Conservation (phyloP, 2,329 filamentous ascomycete genomes). For the Fusarium nygamai region DNA sequence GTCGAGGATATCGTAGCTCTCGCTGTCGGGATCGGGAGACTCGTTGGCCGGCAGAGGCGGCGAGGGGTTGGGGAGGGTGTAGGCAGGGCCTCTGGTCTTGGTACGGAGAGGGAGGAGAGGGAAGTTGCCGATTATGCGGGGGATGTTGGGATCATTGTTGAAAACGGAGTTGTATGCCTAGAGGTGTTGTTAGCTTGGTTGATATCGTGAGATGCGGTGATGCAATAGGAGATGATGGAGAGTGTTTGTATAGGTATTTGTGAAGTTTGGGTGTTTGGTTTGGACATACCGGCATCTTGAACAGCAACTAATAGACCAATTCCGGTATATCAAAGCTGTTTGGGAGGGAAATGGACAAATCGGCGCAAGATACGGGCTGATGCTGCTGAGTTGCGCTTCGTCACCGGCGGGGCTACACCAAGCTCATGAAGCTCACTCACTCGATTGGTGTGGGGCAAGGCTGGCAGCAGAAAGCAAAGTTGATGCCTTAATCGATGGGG, state of each 20-base stretch:
- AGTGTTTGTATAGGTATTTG: neutral
- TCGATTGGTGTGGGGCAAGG: conserved; percentile 46
- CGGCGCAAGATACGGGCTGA: conserved; percentile 35
- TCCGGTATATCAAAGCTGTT: conserved; percentile 38
- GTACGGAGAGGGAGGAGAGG: conserved; percentile 94
- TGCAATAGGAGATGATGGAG: conserved; percentile 9
- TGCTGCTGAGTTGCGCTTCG: conserved; percentile 41
- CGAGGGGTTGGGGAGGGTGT: conserved; percentile 75
- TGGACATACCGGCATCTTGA: conserved; percentile 59
- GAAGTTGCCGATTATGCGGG: conserved; percentile 82
- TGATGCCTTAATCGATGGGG: conserved; percentile 35
- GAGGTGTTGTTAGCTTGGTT: conserved; percentile 38
- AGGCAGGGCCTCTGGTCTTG: conserved; percentile 93
- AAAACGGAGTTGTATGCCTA: conserved; percentile 99
- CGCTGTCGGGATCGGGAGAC: conserved; percentile 82
- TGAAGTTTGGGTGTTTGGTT: neutral
- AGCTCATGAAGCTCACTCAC: conserved; percentile 44
- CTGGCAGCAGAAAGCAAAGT: conserved; percentile 10
- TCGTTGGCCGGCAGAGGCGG: conserved; percentile 67
- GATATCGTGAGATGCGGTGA: conserved; percentile 25
- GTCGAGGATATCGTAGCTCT: conserved; percentile 96
- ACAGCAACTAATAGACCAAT: conserved; percentile 36
- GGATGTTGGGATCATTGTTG: conserved; percentile 77
- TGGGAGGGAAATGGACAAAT: conserved; percentile 13
- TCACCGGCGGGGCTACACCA: conserved; percentile 45